Evolutionary conservation across 108 stramenopile genomes (phyloP).

Genomic region (Stephanodiscus minutulus): DNA sequence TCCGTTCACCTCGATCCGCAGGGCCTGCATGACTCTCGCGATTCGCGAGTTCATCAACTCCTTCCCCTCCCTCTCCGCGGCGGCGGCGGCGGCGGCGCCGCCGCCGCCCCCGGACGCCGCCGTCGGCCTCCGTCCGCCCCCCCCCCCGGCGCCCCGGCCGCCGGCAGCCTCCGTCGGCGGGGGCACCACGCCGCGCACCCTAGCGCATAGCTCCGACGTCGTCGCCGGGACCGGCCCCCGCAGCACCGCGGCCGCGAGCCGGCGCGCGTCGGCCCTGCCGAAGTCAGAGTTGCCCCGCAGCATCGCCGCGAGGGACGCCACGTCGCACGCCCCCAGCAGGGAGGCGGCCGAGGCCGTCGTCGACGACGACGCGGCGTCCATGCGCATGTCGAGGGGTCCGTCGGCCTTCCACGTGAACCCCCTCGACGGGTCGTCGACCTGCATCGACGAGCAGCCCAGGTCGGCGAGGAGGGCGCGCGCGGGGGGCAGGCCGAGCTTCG

Average conservation of each 20-base stretch:
- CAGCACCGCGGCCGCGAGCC: background rate
- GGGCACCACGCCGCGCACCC: background rate
- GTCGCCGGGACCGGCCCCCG: background rate
- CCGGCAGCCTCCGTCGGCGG: background rate
- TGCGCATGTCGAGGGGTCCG: constrained; percentile 58
- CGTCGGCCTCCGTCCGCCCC: too few relatives aligned
- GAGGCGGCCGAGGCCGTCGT: too few relatives aligned
- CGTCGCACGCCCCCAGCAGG: too few relatives aligned
- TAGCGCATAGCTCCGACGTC: constrained; percentile 5
- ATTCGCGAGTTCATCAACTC: constrained; percentile 11
- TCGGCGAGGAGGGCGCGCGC: constrained; percentile 25
- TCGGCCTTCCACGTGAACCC: constrained; percentile 50
- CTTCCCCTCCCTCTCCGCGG: too few relatives aligned
- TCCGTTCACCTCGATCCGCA: constrained; percentile 52
- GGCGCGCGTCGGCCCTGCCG: too few relatives aligned
- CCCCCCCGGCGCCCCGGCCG: too few relatives aligned
- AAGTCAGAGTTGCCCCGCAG: too few relatives aligned
- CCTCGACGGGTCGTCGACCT: constrained; percentile 44
- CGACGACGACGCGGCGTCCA: constrained; percentile 17
- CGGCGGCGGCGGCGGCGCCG: too few relatives aligned
- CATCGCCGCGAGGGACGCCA: too few relatives aligned
- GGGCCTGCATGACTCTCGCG: constrained; percentile 46
- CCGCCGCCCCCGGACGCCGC: too few relatives aligned
- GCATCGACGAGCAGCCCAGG: constrained; percentile 51
- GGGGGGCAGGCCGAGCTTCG: too few relatives aligned